Evolutionary conservation across 108 stramenopile genomes (phyloP).

Genomic region (Cafeteria roenbergensis): DNA sequence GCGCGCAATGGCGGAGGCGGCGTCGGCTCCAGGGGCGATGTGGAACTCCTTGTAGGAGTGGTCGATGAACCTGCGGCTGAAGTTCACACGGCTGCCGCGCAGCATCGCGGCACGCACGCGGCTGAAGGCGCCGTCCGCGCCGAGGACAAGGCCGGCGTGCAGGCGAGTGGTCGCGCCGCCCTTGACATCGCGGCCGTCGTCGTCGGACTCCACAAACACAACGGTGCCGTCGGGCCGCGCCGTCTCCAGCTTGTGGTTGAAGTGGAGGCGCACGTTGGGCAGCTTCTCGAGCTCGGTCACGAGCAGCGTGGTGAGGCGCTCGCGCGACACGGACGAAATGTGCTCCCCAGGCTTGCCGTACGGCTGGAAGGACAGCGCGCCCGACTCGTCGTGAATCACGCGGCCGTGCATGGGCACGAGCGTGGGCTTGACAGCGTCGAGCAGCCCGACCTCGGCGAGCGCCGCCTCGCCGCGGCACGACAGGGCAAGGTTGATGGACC

Average conservation of each 20-base stretch:
- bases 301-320: slow-evolving; percentile 19
- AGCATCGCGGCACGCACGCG: slow-evolving; percentile 42
- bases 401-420: slow-evolving; percentile 17
- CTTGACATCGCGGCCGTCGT: too few relatives aligned
- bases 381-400: slow-evolving; percentile 21
- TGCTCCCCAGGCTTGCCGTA: slow-evolving; percentile 18
- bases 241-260: slow-evolving; percentile 11
- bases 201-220: neutral
- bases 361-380: slow-evolving; percentile 6
- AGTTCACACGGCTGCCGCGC: slow-evolving; percentile 4
- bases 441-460: slow-evolving; percentile 13
- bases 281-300: neutral
- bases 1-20: neutral
- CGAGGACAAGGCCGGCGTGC: slow-evolving; percentile 36
- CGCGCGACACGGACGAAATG: slow-evolving; percentile 20
- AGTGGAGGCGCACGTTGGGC: neutral
- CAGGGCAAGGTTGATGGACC: slow-evolving; percentile 32
- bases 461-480: slow-evolving; percentile 19
- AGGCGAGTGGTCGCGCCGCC: slow-evolving; percentile 2
- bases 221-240: slow-evolving; percentile 1
- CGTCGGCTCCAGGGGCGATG: slow-evolving; percentile 32
- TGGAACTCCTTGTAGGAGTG: slow-evolving; percentile 53
- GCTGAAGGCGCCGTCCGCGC: slow-evolving; percentile 58
- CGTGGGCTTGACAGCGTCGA: slow-evolving; percentile 5
- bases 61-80: slow-evolving; percentile 16